These are phyloP conservation scores for Meredithiella fracta DNA, from an alignment of 2,329 filamentous ascomycete genomes.

Conservation along the genomic window DNA sequence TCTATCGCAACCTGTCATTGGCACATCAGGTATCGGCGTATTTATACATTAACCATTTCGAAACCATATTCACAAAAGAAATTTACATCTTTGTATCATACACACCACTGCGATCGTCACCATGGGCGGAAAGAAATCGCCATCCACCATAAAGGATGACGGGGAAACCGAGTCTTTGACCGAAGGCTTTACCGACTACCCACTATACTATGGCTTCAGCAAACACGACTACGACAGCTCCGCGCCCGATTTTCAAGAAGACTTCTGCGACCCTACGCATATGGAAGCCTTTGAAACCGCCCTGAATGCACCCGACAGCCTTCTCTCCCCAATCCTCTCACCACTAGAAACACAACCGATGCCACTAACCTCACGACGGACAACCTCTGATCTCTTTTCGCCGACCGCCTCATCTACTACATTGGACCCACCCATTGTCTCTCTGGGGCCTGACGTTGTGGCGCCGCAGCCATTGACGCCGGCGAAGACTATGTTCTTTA, in stretches of 20 bases:
- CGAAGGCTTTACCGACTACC: constrained; percentile 4
- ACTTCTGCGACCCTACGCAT: constrained; percentile 60
- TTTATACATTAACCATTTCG: no score
- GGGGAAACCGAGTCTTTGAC: neutral
- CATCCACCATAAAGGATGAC: neutral
- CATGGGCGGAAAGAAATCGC: constrained; percentile 2
- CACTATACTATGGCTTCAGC: constrained; percentile 37
- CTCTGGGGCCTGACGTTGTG: constrained; percentile 15
- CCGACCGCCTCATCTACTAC: constrained; percentile 12
- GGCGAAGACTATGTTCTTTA: constrained; percentile 46
- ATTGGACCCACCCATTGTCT: constrained; percentile 24
- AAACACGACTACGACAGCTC: constrained; percentile 49
- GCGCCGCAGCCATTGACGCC: constrained; percentile 17
- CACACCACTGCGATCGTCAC: neutral
- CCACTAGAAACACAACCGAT: constrained; percentile 29
- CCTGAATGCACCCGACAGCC: constrained; percentile 60
- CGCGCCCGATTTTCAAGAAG: constrained; percentile 63
- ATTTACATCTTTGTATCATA: neutral
- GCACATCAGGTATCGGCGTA: no score
- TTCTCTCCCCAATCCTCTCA: constrained; percentile 35
- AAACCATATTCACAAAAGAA: neutral
- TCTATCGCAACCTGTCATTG: no score
- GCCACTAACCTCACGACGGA: constrained; percentile 18
- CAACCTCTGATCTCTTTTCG: neutral
- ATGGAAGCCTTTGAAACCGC: constrained; percentile 66